A percentile compares a stretch with the other conserved stretches of the same genome.
Evolutionary conservation across 345 rosid genomes (phyloP).

Genomic region (Eutrema japonicum): DNA sequence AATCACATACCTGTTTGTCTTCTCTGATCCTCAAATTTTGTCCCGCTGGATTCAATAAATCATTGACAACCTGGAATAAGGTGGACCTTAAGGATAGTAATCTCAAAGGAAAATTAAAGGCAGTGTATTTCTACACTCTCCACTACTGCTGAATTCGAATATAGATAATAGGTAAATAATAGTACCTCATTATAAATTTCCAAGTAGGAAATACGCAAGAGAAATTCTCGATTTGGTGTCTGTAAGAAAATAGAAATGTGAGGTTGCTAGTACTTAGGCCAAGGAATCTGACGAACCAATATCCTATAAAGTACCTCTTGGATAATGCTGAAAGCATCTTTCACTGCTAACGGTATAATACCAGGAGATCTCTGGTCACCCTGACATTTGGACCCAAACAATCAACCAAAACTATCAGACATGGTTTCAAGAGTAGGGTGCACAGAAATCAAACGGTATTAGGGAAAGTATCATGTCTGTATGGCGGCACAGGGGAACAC

Average conservation of each 20-base stretch:
- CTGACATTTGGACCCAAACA: conserved; percentile 55
- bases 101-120: conserved; percentile 21
- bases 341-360: conserved; percentile 92
- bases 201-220: conserved; percentile 94
- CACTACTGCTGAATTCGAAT: conserved; percentile 22
- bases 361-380: conserved; percentile 99
- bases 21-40: conserved; percentile 97
- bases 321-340: conserved; percentile 95
- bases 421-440: conserved; percentile 8
- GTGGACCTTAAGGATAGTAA: conserved; percentile 37
- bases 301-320: conserved; percentile 76
- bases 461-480: not conserved
- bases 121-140: conserved; percentile 30
- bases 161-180: conserved; percentile 30
- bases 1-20: conserved; percentile 80
- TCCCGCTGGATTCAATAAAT: conserved; percentile 94
- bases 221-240: conserved; percentile 96
- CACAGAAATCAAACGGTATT: not conserved
- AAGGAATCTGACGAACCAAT: conserved; percentile 16
- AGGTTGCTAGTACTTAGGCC: conserved; percentile 34
- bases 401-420: conserved; percentile 17
- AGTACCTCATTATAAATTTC: conserved; percentile 98
- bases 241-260: conserved; percentile 46
- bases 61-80: conserved; percentile 85
- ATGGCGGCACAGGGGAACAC: not conserved